Conservation (phyloP, 345 rosid species). For the Hibiscus trionum region DNA sequence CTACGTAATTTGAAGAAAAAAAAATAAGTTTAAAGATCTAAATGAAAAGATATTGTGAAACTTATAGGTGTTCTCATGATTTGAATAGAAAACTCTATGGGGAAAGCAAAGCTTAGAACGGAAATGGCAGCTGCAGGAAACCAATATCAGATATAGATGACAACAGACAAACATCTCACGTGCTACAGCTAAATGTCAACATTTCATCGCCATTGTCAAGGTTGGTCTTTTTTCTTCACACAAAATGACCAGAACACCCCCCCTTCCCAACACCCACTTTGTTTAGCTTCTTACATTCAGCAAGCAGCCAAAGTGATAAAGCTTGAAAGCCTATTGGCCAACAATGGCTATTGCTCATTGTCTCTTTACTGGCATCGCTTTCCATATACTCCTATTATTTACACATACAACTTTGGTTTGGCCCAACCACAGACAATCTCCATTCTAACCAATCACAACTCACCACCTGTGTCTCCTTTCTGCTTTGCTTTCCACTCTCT, state of each 20-base stretch:
- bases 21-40: no score
- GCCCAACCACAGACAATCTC: conserved; percentile 13
- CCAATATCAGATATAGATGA: neutral
- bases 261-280: neutral
- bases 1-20: no score
- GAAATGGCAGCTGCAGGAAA: neutral
- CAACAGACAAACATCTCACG: conserved; percentile 17
- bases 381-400: neutral
- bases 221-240: neutral
- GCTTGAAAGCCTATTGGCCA: neutral
- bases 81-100: no score
- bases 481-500: neutral
- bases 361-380: conserved; percentile 20
- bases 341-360: conserved; percentile 11
- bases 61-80: no score
- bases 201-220: neutral
- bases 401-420: neutral
- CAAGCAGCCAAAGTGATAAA: conserved; percentile 12
- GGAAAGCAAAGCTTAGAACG: no score
- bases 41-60: no score
- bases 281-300: neutral
- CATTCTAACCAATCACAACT: conserved; percentile 58
- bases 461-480: conserved; percentile 45
- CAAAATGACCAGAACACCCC: conserved; percentile 17
- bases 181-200: conserved; percentile 6